Base-by-base conservation (phyloP, 768 basidiomycete genomes). In the Coprinellus aureogranulatus region DNA sequence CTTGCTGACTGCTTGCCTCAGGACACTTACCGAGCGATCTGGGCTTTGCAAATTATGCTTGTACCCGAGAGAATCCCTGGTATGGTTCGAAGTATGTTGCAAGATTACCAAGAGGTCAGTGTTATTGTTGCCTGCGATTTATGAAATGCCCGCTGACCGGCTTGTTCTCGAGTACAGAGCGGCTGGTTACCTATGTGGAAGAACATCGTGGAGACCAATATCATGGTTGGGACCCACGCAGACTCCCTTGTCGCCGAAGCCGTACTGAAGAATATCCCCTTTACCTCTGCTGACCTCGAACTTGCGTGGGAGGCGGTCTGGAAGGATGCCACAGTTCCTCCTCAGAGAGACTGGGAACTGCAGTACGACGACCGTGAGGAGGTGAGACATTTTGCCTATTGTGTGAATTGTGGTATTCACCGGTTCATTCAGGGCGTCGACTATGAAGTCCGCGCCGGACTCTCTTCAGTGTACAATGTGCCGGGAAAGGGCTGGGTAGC, bases 141-240 rank as follows among this genome's bases (percentile, higher is more conserved):
- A n/a, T n/a, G n/a, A n/a, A n/a, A n/a, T n/a, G n/a, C n/a, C n/a
- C n/a, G n/a, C 18, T 14, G 39, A 28, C 16, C 23, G 9, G 28
- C 27, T 42, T 22, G 48, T 9, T 61, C 79, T 11, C n/a, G 3
- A 14, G 20, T 48, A 22, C 37, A 80, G 84, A 82, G 88, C 16
- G 91, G 91, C 2, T 90, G 90, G 89, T 72, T 93, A 37, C 91
- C 91, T 0, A 92, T 92, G 90, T 93, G 91, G 91, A 92, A 92
- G 72, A 92, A 92, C 59, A 80, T 92, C 14, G 82, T 88, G 75
- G 88, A 93, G 65, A 92, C 90, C 1, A 93, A 90, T 62, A 91
- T 92, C 62, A 93, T 93, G 90, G 85, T 84, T 16, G 87, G 79
- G 10, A 92, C 89, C 0, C 89, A 94, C 61, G 88, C 89, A 6